Evolutionary conservation across 1,139 yeast species (phyloP), one percentile per base, ranked within the genome.

Genomic region (Arxiozyma bovina): DNA sequence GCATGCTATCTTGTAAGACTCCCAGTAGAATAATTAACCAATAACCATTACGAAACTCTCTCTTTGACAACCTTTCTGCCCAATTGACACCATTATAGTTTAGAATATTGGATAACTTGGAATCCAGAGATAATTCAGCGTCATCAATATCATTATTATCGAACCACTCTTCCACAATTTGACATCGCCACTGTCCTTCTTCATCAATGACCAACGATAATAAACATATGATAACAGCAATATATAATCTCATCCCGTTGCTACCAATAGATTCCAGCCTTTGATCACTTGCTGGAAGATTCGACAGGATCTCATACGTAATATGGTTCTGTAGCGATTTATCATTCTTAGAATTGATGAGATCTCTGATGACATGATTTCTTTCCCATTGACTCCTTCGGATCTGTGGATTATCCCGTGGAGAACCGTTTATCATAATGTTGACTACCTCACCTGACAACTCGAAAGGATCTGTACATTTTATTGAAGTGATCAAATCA

Each of bases 21-120:
- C 96, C 96, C 46, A 90, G 69, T 42, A 90, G 70, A 48, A 86
- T 79, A 47, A 85, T 77, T 62, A 88, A 85, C 96, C 97, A 91
- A 54, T 83, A 82, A 5, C 96, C 96, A 63, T 88, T 90, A 62
- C 79, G 81, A 68, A 87, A 93, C 61, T 80, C 80, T 55, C 96
- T 80, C 58, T 80, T 82, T n/a, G 84, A 77, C 38, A 90, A 75
- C 48, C 95, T 74, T 23, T 86, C 94, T 59, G 82, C 81, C 96
- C 97, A 91, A 22, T 83, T 72, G 0, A 74, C 74, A 47, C 82
- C 81, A 56, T 86, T 76, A 68, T 82, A 82, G 55, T 80, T 80
- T 64, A 86, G 71, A 34, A 80, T 78, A 21, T 75, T 74, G 56
- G 80, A 80, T 4, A 65, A 30, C 1, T 61, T 69, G 4, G 63